Conservation (phyloP, 192 early-diverging fungal species). For the Gaertneriomyces semiglobifer region DNA sequence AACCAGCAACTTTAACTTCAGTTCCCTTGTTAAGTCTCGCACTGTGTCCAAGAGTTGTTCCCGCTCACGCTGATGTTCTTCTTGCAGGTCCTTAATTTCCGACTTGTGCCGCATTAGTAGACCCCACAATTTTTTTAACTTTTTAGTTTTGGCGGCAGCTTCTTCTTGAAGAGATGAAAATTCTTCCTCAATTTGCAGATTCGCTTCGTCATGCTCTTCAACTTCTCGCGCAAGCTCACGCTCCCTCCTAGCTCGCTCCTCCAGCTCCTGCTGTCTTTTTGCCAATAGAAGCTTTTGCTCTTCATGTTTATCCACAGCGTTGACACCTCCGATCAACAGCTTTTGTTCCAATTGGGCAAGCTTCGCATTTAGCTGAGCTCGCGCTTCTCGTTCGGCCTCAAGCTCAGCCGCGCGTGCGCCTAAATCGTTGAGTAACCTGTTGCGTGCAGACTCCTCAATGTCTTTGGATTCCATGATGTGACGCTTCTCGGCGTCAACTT, state of each 20-base stretch:
- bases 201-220: slow-evolving; percentile 52
- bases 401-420: slow-evolving; percentile 49
- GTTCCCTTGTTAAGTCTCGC: slow-evolving; percentile 53
- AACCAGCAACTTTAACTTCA: slow-evolving; percentile 50
- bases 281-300: slow-evolving; percentile 48
- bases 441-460: slow-evolving; percentile 55
- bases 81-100: slow-evolving; percentile 59
- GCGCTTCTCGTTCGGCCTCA: slow-evolving; percentile 48
- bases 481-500: slow-evolving; percentile 54
- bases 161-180: slow-evolving; percentile 60
- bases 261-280: slow-evolving; percentile 45
- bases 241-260: slow-evolving; percentile 51
- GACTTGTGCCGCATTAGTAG: slow-evolving; percentile 45
- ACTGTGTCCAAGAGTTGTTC: slow-evolving; percentile 62
- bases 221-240: slow-evolving; percentile 51
- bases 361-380: slow-evolving; percentile 47
- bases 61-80: slow-evolving; percentile 58
- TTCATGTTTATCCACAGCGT: slow-evolving; percentile 47
- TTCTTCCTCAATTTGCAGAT: slow-evolving; percentile 63
- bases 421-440: slow-evolving; percentile 47
- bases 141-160: slow-evolving; percentile 55
- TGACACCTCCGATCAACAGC: slow-evolving; percentile 60
- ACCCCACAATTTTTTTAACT: slow-evolving; percentile 57
- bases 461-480: slow-evolving; percentile 51
- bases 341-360: slow-evolving; percentile 58